phyloP scores from a whole-genome alignment of 2,329 filamentous ascomycete genomes.

The Trichoderma koningii region DNA sequence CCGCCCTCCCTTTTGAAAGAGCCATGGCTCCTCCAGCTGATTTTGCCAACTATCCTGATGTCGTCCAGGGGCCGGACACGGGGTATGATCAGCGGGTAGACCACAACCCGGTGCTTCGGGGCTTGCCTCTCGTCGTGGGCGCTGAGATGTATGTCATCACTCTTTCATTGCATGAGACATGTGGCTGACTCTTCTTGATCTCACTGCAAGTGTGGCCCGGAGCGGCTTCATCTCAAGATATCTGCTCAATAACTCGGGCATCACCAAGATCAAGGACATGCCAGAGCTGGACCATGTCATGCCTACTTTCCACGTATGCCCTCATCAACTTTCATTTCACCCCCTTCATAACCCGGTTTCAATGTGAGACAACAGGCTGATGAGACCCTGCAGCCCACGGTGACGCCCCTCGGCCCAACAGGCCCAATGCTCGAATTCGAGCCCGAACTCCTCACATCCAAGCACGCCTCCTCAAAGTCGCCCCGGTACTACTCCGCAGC shows the following conservation, averaged over 20 bases:
- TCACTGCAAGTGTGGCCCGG: slow-evolving; percentile 55
- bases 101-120: slow-evolving; percentile 70
- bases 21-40: slow-evolving; percentile 35
- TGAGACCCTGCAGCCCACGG: slow-evolving; percentile 51
- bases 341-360: no score
- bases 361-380: background rate
- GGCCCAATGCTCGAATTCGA: slow-evolving; percentile 46
- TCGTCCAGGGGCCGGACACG: slow-evolving; percentile 41
- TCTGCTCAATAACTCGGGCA: slow-evolving; percentile 70
- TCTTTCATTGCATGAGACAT: no score
- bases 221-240: slow-evolving; percentile 62
- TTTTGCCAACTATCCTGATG: slow-evolving; percentile 49
- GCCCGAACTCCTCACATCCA: slow-evolving; percentile 44
- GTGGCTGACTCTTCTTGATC: no score
- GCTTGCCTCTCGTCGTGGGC: slow-evolving; percentile 62
- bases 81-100: slow-evolving; percentile 45
- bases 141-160: slow-evolving; percentile 55
- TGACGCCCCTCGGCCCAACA: slow-evolving; percentile 52
- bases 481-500: slow-evolving; percentile 67
- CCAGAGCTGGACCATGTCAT: slow-evolving; percentile 49
- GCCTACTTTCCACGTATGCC: slow-evolving; percentile 52
- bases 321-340: no score
- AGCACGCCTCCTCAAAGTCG: slow-evolving; percentile 41
- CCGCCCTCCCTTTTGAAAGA: background rate
- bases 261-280: slow-evolving; percentile 51